Percentiles rank a stretch among this genome's conserved stretches.
Conservation (phyloP, 805 yeast species). For the Starmera amethionina region DNA sequence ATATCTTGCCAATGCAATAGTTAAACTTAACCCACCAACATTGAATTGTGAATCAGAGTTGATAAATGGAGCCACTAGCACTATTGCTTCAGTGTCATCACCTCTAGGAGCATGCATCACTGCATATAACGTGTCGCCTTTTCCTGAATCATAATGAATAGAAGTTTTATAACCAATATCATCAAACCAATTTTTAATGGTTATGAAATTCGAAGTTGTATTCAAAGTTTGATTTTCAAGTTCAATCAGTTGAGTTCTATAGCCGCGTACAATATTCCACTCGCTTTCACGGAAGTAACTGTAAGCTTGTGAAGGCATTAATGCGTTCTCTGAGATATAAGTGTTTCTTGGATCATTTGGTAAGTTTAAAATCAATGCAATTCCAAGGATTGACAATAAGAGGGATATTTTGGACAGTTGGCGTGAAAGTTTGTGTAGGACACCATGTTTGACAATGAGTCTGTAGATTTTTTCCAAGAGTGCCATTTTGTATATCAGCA, state of each 20-base stretch:
- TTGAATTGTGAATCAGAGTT: conserved; percentile 58
- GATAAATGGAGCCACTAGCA: conserved; percentile 79
- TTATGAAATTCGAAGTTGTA: conserved; percentile 28
- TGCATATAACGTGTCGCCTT: conserved; percentile 56
- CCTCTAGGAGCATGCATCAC: conserved; percentile 90
- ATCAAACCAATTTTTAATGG: conserved; percentile 48
- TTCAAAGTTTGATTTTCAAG: conserved; percentile 18
- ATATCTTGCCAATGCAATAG: conserved; percentile 66
- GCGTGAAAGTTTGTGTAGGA: conserved; percentile 34
- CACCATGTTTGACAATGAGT: conserved; percentile 31
- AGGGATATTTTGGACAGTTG: conserved; percentile 34
- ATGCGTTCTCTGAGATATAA: conserved; percentile 90
- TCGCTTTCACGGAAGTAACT: conserved; percentile 89
- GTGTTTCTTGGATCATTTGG: conserved; percentile 80
- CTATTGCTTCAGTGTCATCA: conserved; percentile 93
- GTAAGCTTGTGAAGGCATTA: conserved; percentile 93
- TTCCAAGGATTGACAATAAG: conserved; percentile 34
- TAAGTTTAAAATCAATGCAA: conserved; percentile 49
- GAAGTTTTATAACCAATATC: conserved; percentile 67
- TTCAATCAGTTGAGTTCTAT: conserved; percentile 37
- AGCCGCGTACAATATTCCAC: conserved; percentile 88
- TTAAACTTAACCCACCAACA: conserved; percentile 71
- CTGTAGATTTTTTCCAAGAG: conserved; percentile 35
- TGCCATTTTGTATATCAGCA: conserved; percentile 26
- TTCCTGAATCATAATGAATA: conserved; percentile 22